A percentile compares a stretch with the other conserved stretches of the same genome.
These are phyloP conservation scores for Cnidoscolus chayamansa DNA, from an alignment of 441 rosid genomes.

Conservation along the genomic window DNA sequence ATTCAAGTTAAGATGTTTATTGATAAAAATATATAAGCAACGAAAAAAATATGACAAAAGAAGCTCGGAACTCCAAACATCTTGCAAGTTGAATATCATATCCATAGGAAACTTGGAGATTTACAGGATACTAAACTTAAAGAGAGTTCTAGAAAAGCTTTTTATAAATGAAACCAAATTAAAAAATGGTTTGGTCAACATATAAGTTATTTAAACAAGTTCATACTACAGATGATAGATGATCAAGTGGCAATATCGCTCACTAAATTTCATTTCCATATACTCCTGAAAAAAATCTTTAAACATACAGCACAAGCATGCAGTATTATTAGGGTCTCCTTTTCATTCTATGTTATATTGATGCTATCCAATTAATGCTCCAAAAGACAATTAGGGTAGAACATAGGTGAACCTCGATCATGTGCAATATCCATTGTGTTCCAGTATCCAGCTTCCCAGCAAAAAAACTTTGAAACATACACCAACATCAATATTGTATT, in stretches of 20 bases:
- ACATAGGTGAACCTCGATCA: slow-evolving; percentile 68
- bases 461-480: slow-evolving; percentile 88
- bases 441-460: slow-evolving; percentile 99
- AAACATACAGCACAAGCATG: neutral
- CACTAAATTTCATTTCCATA: neutral
- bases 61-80: neutral
- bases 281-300: neutral
- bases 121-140: neutral
- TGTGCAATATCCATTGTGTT: slow-evolving; percentile 98
- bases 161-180: neutral
- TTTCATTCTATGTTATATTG: neutral
- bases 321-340: neutral
- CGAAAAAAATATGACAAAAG: neutral
- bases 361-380: neutral
- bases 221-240: neutral
- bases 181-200: too few relatives aligned
- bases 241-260: neutral
- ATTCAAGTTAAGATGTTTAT: neutral
- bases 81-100: neutral
- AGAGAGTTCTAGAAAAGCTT: neutral
- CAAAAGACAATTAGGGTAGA: neutral
- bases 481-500: slow-evolving; percentile 85
- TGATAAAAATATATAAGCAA: neutral
- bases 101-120: neutral
- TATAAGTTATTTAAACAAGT: neutral